Evolutionary conservation across 2,329 filamentous ascomycete species (phyloP).

Genomic region (Simplicillium sp.): DNA sequence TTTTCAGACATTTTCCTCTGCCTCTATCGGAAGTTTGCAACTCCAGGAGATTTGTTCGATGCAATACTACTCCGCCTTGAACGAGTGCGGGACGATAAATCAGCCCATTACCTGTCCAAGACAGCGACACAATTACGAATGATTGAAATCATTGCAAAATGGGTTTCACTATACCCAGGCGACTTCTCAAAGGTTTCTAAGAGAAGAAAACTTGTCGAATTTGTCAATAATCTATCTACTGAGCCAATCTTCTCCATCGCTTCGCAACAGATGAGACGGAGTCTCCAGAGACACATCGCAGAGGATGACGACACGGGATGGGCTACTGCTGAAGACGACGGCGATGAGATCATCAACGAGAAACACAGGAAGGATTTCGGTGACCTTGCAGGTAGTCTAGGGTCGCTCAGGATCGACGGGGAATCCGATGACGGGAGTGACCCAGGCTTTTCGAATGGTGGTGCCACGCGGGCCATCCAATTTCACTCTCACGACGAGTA

Average conservation of each 20-base stretch:
- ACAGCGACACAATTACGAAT: conserved; percentile 76
- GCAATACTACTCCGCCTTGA: conserved; percentile 73
- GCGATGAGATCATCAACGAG: conserved; percentile 23
- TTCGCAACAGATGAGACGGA: conserved; percentile 74
- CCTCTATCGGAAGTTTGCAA: conserved; percentile 86
- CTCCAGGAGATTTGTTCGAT: conserved; percentile 68
- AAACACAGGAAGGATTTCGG: conserved; percentile 28
- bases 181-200: conserved; percentile 80
- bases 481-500: conserved; percentile 69
- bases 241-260: conserved; percentile 78
- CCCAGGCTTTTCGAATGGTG: conserved; percentile 29
- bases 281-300: conserved; percentile 60
- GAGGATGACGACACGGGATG: conserved; percentile 91
- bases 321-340: conserved; percentile 66
- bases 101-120: conserved; percentile 61
- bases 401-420: conserved; percentile 38
- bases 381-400: conserved; percentile 30
- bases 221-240: conserved; percentile 64
- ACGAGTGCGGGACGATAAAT: conserved; percentile 54
- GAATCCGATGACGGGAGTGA: conserved; percentile 32
- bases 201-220: conserved; percentile 60
- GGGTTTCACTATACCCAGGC: conserved; percentile 83
- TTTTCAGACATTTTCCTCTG: conserved; percentile 86
- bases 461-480: conserved; percentile 37
- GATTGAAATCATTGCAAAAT: conserved; percentile 75